Evolutionary conservation across 129 eudicot genomes (phyloP), one percentile per base, ranked within the genome.

Genomic region (Artemisia annua): DNA sequence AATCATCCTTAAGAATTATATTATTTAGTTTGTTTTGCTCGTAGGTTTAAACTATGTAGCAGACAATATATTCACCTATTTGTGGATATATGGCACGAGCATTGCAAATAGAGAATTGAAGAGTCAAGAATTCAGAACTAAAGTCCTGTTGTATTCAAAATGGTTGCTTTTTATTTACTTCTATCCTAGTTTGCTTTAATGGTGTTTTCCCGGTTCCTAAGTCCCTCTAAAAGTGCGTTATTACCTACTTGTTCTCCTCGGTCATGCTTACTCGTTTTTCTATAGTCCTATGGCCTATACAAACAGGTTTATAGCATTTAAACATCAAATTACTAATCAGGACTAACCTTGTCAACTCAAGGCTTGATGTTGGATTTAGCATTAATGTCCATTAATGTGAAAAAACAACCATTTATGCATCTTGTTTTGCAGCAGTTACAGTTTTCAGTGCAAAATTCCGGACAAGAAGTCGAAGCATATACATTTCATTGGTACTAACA

Each of bases 151-250:
- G 57, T 44, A 59, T 58, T 63, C 52, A 59, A 18, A 43, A 19
- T 46, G 20, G 3, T 11, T 60, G 49, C 17, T 13, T 66, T 66
- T 10, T 18, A 44, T 15, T 15, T n/a, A 60, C 50, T 13, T 72
- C 10, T 10, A 52, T 67, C 15, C 18, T 72, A 24, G 43, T 44
- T 58, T 72, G 66, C 67, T 72, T 48, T 60, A 60, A 26, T 16
- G 62, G 18, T 26, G 69, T 13, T 28, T 72, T 60, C 32, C 17
- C 24, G 2, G 69, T 72, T 48, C 28, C 49, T 60, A 24, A 24
- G 48, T 46, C 4, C n/a, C 60, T n/a, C 5, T 48, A 48, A 15
- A 24, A 22, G 59, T 44, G 48, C 15, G 48, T 11, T 48, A 24
- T n/a, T 46, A 46, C 48, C 26, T n/a, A 72, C 57, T 43, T 15